Evolutionary conservation across 2,329 filamentous ascomycete genomes (phyloP), one percentile per base, ranked within the genome.

Genomic region (Cladophialophora exuberans): DNA sequence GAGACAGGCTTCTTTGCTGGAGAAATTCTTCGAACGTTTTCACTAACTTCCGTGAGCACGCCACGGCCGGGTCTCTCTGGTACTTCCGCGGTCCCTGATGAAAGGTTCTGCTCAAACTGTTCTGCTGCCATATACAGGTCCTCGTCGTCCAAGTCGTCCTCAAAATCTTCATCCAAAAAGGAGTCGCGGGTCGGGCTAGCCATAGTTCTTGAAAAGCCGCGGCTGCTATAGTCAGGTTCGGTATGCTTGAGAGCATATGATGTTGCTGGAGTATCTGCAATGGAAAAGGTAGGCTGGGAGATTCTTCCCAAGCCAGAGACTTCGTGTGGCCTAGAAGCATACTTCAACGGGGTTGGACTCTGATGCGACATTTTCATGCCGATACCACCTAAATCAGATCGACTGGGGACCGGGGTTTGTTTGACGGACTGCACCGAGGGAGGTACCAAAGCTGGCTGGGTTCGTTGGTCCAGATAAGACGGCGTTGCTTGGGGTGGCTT

Each of bases 121-220:
- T 72, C 69, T n/a, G 69, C 70, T 31, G 63, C 71, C 48, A 77
- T 72, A n/a, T 76, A 65, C 65, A 78, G 73, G 47, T 74, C 72
- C 55, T 77, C 75, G 45, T 73, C 72, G 28, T 69, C 69, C 56
- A 65, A 46, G 18, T 72, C 71, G 53, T 72, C 66, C 30, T 74
- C 73, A 60, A 76, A 76, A 15, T 77, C 69, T 18, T 66, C 47
- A 18, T 58, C 52, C 26, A 56, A 51, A 1, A 48, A 44, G 15
- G 46, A 31, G 36, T 58, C 52, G 13, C 43, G 51, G 66, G 63
- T 17, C 62, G 73, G 71, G 18, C 71, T 72, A 20, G 69, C 73
- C 73, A 77, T 76, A 28, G 69, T 75, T 43, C 71, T 67, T 15
- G 72, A 70, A 52, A 72, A 70, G 39, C 22, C 49, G 23, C 36